A percentile compares a stretch with the other conserved stretches of the same genome.
phyloP scores from a whole-genome alignment of 2,329 filamentous ascomycete species.

The Aureobasidium sp. region DNA sequence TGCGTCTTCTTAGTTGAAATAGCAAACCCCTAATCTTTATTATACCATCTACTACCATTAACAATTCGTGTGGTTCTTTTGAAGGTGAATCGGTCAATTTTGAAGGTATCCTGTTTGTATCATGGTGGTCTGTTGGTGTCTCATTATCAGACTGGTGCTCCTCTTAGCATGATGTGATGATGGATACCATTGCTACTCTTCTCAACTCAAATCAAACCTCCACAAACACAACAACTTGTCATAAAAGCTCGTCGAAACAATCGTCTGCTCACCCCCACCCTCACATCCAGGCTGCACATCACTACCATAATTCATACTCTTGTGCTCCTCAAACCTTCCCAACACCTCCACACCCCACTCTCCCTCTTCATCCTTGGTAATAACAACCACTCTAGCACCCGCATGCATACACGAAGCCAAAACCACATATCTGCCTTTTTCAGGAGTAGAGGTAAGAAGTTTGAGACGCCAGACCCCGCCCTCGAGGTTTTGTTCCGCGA shows the following conservation, averaged over 20 bases:
- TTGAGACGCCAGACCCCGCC: conserved; percentile 87
- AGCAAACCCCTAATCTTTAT: conserved; percentile 9
- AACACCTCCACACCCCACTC: conserved; percentile 59
- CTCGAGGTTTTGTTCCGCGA: conserved; percentile 59
- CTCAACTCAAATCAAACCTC: conserved; percentile 26
- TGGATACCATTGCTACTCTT: neutral
- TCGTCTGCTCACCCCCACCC: conserved; percentile 29
- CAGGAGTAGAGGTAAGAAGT: conserved; percentile 38
- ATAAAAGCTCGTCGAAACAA: conserved; percentile 71
- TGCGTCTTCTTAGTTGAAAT: conserved; percentile 12
- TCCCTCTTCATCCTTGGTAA: conserved; percentile 31
- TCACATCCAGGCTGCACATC: conserved; percentile 50
- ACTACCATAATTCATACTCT: conserved; percentile 92
- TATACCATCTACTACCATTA: neutral
- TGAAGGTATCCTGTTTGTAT: too few relatives aligned
- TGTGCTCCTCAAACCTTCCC: conserved; percentile 71
- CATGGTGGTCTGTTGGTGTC: too few relatives aligned
- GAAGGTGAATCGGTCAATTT: neutral
- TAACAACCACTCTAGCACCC: conserved; percentile 59
- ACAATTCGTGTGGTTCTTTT: neutral
- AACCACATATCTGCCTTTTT: conserved; percentile 40
- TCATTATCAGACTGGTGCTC: neutral
- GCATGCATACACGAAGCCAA: conserved; percentile 93
- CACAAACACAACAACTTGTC: conserved; percentile 65
- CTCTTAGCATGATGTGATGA: neutral